Percentiles rank a stretch among this genome's conserved stretches.
These are phyloP conservation scores for Debaryomyces tyrocola DNA, from an alignment of 805 yeast genomes.

Conservation along the genomic window DNA sequence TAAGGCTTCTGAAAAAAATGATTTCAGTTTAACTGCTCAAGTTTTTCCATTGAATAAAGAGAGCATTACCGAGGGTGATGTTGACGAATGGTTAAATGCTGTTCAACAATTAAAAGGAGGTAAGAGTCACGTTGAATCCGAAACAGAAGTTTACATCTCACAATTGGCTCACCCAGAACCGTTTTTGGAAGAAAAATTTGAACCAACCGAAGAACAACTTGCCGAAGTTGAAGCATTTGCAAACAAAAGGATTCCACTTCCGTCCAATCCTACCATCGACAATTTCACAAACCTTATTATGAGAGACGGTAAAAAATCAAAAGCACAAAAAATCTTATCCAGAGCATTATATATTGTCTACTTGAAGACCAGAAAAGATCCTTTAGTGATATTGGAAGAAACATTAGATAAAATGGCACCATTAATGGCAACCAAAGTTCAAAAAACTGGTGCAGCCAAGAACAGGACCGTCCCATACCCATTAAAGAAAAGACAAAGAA, in stretches of 20 bases:
- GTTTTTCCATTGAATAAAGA: constrained; percentile 38
- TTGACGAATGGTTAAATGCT: constrained; percentile 49
- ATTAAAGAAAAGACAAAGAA: constrained; percentile 75
- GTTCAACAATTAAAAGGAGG: constrained; percentile 38
- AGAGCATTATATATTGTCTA: constrained; percentile 79
- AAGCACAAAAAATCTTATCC: constrained; percentile 70
- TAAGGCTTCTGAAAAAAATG: background rate
- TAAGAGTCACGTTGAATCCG: constrained; percentile 30
- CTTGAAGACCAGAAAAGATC: constrained; percentile 73
- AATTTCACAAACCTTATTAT: constrained; percentile 84
- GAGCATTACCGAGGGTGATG: constrained; percentile 37
- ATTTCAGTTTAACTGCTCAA: constrained; percentile 29
- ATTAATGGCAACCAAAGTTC: constrained; percentile 70
- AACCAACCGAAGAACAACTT: constrained; percentile 65
- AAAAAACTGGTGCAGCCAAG: constrained; percentile 84
- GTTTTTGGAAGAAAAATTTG: constrained; percentile 39
- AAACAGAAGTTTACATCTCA: constrained; percentile 38
- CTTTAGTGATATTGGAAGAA: constrained; percentile 70
- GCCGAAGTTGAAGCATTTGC: constrained; percentile 53
- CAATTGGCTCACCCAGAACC: constrained; percentile 39
- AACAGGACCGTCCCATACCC: constrained; percentile 81
- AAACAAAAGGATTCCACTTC: constrained; percentile 56
- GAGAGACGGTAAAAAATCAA: constrained; percentile 86
- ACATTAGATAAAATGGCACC: constrained; percentile 85
- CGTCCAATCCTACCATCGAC: constrained; percentile 68